Evolutionary conservation across 2,329 filamentous ascomycete species (phyloP), one percentile per base, ranked within the genome.

Genomic region (Sporothrix curviconia): DNA sequence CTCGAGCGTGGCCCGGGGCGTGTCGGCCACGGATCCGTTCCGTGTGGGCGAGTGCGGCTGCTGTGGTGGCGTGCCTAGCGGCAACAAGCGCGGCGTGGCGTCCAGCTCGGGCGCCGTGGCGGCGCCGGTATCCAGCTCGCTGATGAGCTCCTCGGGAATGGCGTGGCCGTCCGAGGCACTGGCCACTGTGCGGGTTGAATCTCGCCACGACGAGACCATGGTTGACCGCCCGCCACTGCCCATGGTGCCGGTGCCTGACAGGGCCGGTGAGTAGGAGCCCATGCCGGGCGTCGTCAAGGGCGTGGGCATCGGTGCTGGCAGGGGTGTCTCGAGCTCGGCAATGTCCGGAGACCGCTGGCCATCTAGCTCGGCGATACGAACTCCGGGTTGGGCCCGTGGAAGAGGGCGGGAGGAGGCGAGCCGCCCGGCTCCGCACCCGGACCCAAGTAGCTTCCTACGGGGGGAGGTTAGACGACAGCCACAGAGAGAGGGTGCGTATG

Each of bases 301-400:
- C 24, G 55, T 42, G 9, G 24, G 6, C 14, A 24, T 14, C 14
- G 57, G 56, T 2, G 56, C 49, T 9, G 19, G 24, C 30, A 40
- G 49, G 7, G 53, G 47, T 22, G 62, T 57, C 44, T 62, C 60
- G 39, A 63, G 60, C 57, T 62, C 61, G 34, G 56, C 47, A 8
- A 58, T 8, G 8, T 46, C 34, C 1, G 42, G 8, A 3, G 40
- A 8, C 6, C 17, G 24, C 4, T 32, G 28, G 17, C 47, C 50
- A 36, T 63, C 61, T 2, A 63, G 61, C 46, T 63, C 61, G 9
- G 56, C 36, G 7, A 49, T 22, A 11, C 54, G 30, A 6, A 49
- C 22, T 11, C 42, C 24, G 5, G 50, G 11, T 7, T 8, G 12
- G 14, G n/a, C 52, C 4, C 28, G 28, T 14, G 36, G 47, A 7